Evolutionary conservation across 352 stramenopile species (phyloP), one percentile per base, ranked within the genome.

Genomic region (Pythium apleroticum): DNA sequence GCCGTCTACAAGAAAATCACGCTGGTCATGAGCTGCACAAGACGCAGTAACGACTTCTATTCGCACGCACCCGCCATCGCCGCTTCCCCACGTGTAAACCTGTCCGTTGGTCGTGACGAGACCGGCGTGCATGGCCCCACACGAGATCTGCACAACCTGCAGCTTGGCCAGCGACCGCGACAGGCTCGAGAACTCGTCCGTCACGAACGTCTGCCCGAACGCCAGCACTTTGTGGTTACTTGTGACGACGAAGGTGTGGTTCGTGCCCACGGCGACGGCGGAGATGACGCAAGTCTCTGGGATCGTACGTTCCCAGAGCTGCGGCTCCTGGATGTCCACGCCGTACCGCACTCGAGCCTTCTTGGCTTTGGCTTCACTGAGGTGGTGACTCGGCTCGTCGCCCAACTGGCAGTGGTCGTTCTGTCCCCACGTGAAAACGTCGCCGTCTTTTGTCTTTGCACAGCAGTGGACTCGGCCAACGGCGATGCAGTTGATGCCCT

Each of bases 341-440:
- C 84, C 84, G 39, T 93, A 87, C 7, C 81, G 77, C 7, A 84
- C 73, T 8, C 69, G 73, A 1, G 84, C 72, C 60, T 90, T 90
- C 57, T 76, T 89, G 15, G 73, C 73, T 39, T 81, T 66, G 0
- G 76, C 69, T 15, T 84, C 77, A 1, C 76, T 75, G 4, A 93
- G 39, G 57, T 80, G 82, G 53, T 95, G 84, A 0, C 75, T 53
- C 12, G 81, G 76, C 50, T 94, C 86, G 15, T 82, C 72, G 7
- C 86, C 86, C 3, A 93, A 62, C 48, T 95, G 86, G 30, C 81
- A 91, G 62, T 93, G 86, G 54, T 92, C 81, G 50, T 93, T 95
- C 20, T 92, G 83, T 9, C 86, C 86, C 86, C 86, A 95, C 20
- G 86, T 90, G 57, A 88, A 95, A 3, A 93, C 80, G 54, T 93